Base-by-base conservation (phyloP, 2,329 filamentous ascomycete genomes). In the Scytalidium lignicola region DNA sequence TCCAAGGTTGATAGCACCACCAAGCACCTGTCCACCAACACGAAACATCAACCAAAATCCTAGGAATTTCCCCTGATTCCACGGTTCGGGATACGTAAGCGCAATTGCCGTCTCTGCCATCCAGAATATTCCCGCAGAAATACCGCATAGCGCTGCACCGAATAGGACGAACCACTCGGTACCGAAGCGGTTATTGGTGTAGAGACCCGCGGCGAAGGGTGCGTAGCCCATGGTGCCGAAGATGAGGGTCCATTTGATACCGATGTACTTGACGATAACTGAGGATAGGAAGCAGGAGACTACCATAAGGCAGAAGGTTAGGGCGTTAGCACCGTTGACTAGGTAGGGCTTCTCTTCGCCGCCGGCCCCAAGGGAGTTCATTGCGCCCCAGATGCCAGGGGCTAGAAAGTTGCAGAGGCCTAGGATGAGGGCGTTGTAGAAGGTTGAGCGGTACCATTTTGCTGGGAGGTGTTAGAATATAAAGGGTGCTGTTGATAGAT, bases 221-320 rank as follows among this genome's bases (percentile, higher is more conserved):
- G 85, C 82, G 55, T 85, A 90, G 1, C 86, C 86, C 41, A 87
- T 67, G 1, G 85, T 88, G 43, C 86, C 86, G 40, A 88, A 73
- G n/a, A 88, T 78, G 13, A 90, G 66, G 0, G 85, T 79, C 44
- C 80, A 79, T 58, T 86, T 87, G 53, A 90, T 85, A 0, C 86
- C 86, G 39, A 89, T 78, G 41, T 79, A 81, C 23, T 76, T 76
- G 0, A 88, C 83, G 6, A 89, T 65, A 0, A 78, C 72, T 46
- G 80, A 83, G 0, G 79, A 79, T 43, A 88, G 78, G 59, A 76
- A 82, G 60, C 85, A 88, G 0, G 82, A 85, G 0, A 89, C 60
- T 0, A 88, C 81, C 85, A 88, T 88, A 7, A 88, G 73, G 43
- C 81, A 82, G 60, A 89, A 89, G 0, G 84, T 87, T 37, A 88